Evolutionary conservation across 129 eudicot species (phyloP), one percentile per base, ranked within the genome.

Genomic region (Silybum marianum): DNA sequence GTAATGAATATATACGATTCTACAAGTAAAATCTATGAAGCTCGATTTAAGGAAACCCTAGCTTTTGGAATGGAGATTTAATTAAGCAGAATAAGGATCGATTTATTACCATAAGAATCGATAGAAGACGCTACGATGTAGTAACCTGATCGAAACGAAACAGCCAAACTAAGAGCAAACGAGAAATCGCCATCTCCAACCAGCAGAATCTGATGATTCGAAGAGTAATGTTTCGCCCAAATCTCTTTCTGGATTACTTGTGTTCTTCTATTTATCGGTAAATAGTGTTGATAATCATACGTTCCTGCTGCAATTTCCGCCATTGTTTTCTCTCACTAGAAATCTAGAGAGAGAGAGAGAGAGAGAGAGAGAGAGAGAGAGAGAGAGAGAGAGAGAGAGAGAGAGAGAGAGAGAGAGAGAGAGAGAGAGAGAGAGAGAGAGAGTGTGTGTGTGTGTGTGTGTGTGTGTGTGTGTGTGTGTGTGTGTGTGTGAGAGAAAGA

Each of bases 141-240:
- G 18, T 44, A 19, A 65, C 77, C 87, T 21, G 87, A 84, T 4
- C 69, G 60, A 74, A 84, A 84, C 10, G 80, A 32, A 12, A 22
- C 12, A 7, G 87, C 87, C 76, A 84, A 68, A 32, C 84, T 79
- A 11, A 80, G 36, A 32, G 84, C 69, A 40, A 84, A 84, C 16
- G 88, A 84, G 74, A 84, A 84, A 40, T 84, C 88, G 6, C 84
- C 88, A 67, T 84, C 88, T 69, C 84, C 88, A 6, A 79, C 88
- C 8, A 84, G 63, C 54, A 84, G 74, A 30, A 84, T 84, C 22
- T 69, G 77, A 21, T 84, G 84, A 69, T 38, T 69, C 16, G 81
- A 74, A 0, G 80, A 39, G 76, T 84, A 84, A 46, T 84, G 87
- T 7, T 46, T 73, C 76, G 71, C 54, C 87, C 87, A 84, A 73